Conservation (phyloP, 495 filamentous ascomycete species). For the Paragyromitra xinjiangensis region DNA sequence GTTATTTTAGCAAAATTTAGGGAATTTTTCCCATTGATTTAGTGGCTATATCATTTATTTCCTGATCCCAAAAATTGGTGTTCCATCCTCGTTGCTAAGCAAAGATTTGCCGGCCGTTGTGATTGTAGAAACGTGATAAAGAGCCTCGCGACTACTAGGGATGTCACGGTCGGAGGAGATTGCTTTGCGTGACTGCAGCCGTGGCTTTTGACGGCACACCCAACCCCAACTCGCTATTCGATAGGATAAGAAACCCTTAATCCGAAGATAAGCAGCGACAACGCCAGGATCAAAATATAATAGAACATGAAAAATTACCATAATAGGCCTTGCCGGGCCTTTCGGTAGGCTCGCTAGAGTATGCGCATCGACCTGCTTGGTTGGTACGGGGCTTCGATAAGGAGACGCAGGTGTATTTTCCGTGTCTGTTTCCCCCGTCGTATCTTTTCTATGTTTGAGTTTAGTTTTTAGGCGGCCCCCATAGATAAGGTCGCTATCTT, state of each 20-base stretch:
- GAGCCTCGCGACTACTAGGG: neutral
- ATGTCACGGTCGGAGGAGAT: slow-evolving; percentile 31
- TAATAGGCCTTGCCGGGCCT: neutral
- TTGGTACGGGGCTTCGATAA: slow-evolving; percentile 6
- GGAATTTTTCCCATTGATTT: too few species aligned
- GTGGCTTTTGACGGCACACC: slow-evolving; percentile 38
- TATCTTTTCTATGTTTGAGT: neutral
- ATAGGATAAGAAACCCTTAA: slow-evolving; percentile 14
- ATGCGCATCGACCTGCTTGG: neutral
- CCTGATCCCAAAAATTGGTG: too few species aligned
- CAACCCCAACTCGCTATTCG: slow-evolving; percentile 5
- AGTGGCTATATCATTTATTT: too few species aligned
- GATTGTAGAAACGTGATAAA: slow-evolving; percentile 5
- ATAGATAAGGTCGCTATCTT: neutral
- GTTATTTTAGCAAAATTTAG: too few species aligned
- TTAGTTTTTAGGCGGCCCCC: neutral
- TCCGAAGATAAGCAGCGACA: slow-evolving; percentile 28
- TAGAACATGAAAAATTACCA: neutral
- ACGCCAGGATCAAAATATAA: slow-evolving; percentile 8
- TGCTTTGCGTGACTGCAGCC: slow-evolving; percentile 29
- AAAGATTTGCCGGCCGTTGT: too few species aligned
- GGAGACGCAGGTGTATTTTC: neutral
- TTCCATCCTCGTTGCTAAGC: too few species aligned
- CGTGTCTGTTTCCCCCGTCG: neutral
- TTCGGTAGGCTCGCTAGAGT: neutral